A percentile compares a stretch with the other conserved stretches of the same genome.
Conservation (phyloP, 768 basidiomycete genomes). For the Mycena amicta region DNA sequence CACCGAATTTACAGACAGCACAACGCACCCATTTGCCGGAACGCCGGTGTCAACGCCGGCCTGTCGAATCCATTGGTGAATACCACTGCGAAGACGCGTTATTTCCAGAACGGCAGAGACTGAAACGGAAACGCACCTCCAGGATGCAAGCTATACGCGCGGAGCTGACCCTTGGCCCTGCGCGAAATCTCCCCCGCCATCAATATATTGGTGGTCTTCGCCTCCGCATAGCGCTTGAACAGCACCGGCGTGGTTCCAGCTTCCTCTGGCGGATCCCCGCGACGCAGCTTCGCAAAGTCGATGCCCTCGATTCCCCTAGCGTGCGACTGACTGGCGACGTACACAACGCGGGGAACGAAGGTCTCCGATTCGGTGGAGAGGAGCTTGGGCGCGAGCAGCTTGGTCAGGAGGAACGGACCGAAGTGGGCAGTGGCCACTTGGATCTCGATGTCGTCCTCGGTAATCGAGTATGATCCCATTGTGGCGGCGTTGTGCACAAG, state of each 20-base stretch:
- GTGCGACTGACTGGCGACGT: neutral
- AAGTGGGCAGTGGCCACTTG: constrained; percentile 5
- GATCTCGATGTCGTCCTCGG: constrained; percentile 1
- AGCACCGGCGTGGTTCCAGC: neutral
- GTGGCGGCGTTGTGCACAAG: neutral
- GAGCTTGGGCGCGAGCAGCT: constrained; percentile 5
- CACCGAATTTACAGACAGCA: neutral
- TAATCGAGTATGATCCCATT: neutral
- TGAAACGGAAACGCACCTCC: neutral
- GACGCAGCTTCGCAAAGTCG: neutral
- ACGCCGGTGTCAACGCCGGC: neutral
- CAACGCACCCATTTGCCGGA: neutral
- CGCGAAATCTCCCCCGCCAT: neutral
- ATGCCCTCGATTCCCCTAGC: neutral
- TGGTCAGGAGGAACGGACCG: constrained; percentile 8
- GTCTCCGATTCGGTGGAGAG: neutral
- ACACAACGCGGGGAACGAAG: constrained; percentile 3
- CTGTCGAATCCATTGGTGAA: neutral
- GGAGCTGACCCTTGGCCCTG: neutral
- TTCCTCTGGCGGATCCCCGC: neutral
- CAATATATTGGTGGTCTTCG: neutral
- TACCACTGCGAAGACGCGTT: neutral
- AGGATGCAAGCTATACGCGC: constrained; percentile 8
- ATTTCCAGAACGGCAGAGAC: neutral
- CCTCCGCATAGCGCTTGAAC: neutral